Evolutionary conservation across 345 rosid species (phyloP), one percentile per base, ranked within the genome.

Genomic region (Geranium rotundifolium): DNA sequence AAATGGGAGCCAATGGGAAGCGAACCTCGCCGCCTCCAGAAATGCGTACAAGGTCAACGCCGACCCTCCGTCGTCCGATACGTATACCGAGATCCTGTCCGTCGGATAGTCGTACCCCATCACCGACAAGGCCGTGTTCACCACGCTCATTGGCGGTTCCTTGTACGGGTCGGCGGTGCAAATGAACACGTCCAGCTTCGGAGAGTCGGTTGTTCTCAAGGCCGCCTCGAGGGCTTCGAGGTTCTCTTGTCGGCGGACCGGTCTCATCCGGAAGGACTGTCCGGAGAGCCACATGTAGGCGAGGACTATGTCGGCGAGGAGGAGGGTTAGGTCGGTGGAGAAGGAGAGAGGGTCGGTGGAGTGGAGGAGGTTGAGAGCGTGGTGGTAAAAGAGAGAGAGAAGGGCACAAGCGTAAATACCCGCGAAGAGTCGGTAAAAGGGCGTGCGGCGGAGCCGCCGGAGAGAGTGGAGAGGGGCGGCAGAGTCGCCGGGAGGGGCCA

Each of bases 131-230:
- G 80, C 87, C 1, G 97, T 86, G 81, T 82, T 88, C 58, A 77
- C 91, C 50, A 82, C 88, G 55, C 70, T 72, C 7, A 83, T 62
- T 0, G 97, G 97, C 7, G 96, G 97, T 71, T 91, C 97, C 72
- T 83, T 91, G 75, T 73, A 80, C 0, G 97, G 97, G 73, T 88
- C 96, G 30, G 97, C 95, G 13, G 97, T 88, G 85, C 96, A 91
- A 54, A 91, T 67, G 61, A 88, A 85, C 71, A 91, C 78, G 37
- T 91, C 97, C 39, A 91, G 6, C 13, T 63, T 78, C 0, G 95
- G 96, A 17, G 71, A 78, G 6, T 82, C 82, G 7, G 75, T 75
- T 6, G 69, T 63, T 18, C 67, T 65, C 34, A 71, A 3, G 13
- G 68, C 69, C 46, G 61, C 72, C 17, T 73, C 41, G 0, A 79